Evolutionary conservation across 164 flowering plant species (phyloP).

Genomic region (Amborella trichopoda): DNA sequence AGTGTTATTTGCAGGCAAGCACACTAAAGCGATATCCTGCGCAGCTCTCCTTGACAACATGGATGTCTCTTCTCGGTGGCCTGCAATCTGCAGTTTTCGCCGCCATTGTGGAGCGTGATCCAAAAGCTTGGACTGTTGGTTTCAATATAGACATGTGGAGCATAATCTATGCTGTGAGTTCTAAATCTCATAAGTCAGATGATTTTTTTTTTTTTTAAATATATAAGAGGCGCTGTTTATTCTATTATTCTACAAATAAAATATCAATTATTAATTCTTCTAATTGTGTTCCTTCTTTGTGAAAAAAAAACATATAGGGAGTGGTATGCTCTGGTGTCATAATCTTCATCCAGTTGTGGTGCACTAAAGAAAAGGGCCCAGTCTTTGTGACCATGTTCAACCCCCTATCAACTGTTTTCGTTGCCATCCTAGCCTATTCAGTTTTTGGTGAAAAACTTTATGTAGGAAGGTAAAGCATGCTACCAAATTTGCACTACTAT

Average conservation of each 20-base stretch:
- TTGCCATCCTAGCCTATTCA: slow-evolving; percentile 54
- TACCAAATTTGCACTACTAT: no score
- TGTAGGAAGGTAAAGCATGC: slow-evolving; percentile 47
- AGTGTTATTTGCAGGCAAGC: slow-evolving; percentile 42
- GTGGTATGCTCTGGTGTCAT: slow-evolving; percentile 47
- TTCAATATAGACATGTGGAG: slow-evolving; percentile 59
- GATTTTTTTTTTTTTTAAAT: no score
- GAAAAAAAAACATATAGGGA: slow-evolving; percentile 36
- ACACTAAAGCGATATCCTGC: slow-evolving; percentile 77
- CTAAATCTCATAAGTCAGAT: neutral
- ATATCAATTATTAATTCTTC: neutral
- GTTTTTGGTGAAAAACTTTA: slow-evolving; percentile 53
- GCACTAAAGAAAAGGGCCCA: slow-evolving; percentile 65
- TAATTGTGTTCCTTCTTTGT: neutral
- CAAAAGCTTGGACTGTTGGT: slow-evolving; percentile 53
- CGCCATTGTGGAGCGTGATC: slow-evolving; percentile 24
- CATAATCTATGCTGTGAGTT: slow-evolving; percentile 45
- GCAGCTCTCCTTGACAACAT: slow-evolving; percentile 62
- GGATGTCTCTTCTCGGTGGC: slow-evolving; percentile 76
- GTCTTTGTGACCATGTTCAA: slow-evolving; percentile 86
- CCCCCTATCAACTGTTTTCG: slow-evolving; percentile 55
- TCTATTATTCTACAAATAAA: no score
- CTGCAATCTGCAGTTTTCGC: slow-evolving; percentile 76
- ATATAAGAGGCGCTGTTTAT: no score
- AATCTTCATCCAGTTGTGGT: slow-evolving; percentile 58